A percentile compares a stretch with the other conserved stretches of the same genome.
Conservation (phyloP, 441 rosid genomes). For the Gossypium davidsonii region DNA sequence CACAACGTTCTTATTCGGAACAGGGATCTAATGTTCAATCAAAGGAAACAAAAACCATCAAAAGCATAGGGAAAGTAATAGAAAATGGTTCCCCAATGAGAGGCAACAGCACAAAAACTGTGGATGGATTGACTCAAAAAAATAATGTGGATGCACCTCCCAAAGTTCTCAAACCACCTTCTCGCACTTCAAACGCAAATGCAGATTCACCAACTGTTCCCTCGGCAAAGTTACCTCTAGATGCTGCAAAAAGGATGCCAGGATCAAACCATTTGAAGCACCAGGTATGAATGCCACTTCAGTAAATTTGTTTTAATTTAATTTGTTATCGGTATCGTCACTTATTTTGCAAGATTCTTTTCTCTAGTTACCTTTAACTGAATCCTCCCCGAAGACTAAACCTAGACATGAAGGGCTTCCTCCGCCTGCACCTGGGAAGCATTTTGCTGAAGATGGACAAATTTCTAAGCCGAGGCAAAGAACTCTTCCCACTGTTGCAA, state of each 20-base stretch:
- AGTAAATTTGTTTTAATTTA: constrained; percentile 7
- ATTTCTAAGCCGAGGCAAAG: constrained; percentile 43
- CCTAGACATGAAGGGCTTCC: constrained; percentile 63
- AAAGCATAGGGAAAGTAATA: constrained; percentile 68
- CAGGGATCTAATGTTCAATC: constrained; percentile 41
- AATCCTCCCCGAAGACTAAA: constrained; percentile 56
- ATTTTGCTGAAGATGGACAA: constrained; percentile 43
- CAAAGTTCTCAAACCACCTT: constrained; percentile 55
- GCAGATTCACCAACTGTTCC: constrained; percentile 32
- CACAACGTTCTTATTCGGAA: constrained; percentile 35
- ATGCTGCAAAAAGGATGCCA: constrained; percentile 39
- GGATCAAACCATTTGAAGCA: constrained; percentile 58
- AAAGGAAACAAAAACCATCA: constrained; percentile 77
- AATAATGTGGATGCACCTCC: constrained; percentile 50
- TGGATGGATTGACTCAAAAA: constrained; percentile 40
- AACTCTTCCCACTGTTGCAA: constrained; percentile 51
- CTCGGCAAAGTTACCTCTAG: constrained; percentile 43
- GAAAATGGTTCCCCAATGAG: constrained; percentile 85
- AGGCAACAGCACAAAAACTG: constrained; percentile 48
- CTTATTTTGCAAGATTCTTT: constrained; percentile 14
- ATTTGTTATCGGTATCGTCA: background rate
- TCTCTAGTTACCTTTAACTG: constrained; percentile 55
- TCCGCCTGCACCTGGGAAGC: constrained; percentile 41
- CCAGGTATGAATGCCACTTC: constrained; percentile 45
- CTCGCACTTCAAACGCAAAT: constrained; percentile 41